phyloP scores from a whole-genome alignment of 1,284 basidiomycete species.

The Rhizoctonia solani region DNA sequence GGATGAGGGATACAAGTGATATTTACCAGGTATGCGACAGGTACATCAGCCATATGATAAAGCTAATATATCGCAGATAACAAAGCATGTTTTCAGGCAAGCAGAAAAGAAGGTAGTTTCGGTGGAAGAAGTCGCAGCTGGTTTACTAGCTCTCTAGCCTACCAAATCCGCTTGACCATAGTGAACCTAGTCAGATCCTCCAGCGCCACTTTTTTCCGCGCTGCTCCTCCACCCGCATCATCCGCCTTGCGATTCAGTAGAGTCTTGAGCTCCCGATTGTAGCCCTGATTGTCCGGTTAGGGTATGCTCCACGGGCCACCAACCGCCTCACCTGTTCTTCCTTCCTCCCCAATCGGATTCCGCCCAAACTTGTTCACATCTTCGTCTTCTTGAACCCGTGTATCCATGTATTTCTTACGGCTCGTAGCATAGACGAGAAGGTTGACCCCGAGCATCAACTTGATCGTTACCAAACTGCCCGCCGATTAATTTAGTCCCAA shows the following conservation, averaged over 20 bases:
- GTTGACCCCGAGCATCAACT: conserved; percentile 86
- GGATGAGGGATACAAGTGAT: too few species aligned
- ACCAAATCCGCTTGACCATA: conserved; percentile 95
- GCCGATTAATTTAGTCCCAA: background rate
- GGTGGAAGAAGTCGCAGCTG: too few species aligned
- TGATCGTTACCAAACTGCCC: conserved; percentile 75
- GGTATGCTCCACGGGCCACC: background rate
- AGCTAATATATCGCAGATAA: too few species aligned
- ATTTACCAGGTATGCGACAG: too few species aligned
- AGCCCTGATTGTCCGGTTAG: conserved; percentile 54
- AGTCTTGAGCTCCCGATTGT: conserved; percentile 77
- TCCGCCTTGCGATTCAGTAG: conserved; percentile 71
- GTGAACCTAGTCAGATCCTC: conserved; percentile 90
- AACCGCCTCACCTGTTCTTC: conserved; percentile 72
- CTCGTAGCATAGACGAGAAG: conserved; percentile 81
- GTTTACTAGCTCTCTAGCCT: too few species aligned
- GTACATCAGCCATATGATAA: too few species aligned
- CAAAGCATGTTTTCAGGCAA: too few species aligned
- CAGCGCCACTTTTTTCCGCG: conserved; percentile 66
- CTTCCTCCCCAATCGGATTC: conserved; percentile 82
- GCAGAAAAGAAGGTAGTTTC: too few species aligned
- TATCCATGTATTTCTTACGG: conserved; percentile 75
- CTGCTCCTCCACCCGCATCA: conserved; percentile 58
- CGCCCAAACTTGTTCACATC: conserved; percentile 82
- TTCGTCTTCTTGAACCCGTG: conserved; percentile 65